Evolutionary conservation across 805 yeast species (phyloP), one percentile per base, ranked within the genome.

Genomic region (Metschnikowia similis): DNA sequence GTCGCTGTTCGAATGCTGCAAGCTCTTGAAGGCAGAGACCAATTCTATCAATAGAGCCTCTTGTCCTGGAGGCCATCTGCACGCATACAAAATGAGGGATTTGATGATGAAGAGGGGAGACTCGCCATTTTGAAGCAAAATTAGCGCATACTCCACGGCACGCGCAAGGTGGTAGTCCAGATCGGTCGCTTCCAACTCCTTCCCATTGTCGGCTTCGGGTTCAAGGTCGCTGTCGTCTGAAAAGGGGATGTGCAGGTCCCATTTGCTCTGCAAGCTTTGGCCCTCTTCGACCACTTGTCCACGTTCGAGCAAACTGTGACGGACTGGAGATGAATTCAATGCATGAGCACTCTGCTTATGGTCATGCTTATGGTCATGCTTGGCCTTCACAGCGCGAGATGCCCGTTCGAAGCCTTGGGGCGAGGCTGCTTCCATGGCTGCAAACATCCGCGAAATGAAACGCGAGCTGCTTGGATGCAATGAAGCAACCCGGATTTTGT

Each of bases 181-280:
- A 9, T 16, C 46, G 10, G 11, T 14, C 13, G 9, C 28, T 10
- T 46, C 53, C 6, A 46, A 45, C 28, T n/a, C n/a, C n/a, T 54
- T 55, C 1, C 52, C 45, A 26, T 48, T 49, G 7, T 52, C 6
- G 1, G 35, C 14, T 1, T 50, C 56, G 0, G 59, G 49, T 27
- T 62, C 67, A 6, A 56, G 41, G 37, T 62, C 67, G 36, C 67
- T 65, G 39, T 64, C 67, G 16, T 65, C 67, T 0, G 66, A 59
- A 21, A 36, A 46, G 29, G 64, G 65, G 61, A 71, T 64, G 41
- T 61, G 74, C 13, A 48, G 40, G 8, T 63, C 57, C 54, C 64
- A 60, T 8, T n/a, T 17, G n/a, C 9, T 39, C 11, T 39, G 21
- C 21, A 21, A 21, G 21, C 21, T 21, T 21, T 21, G 21, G 21